These are phyloP conservation scores for Spinacia oleracea DNA, from an alignment of 179 eudicot genomes.

Conservation along the genomic window DNA sequence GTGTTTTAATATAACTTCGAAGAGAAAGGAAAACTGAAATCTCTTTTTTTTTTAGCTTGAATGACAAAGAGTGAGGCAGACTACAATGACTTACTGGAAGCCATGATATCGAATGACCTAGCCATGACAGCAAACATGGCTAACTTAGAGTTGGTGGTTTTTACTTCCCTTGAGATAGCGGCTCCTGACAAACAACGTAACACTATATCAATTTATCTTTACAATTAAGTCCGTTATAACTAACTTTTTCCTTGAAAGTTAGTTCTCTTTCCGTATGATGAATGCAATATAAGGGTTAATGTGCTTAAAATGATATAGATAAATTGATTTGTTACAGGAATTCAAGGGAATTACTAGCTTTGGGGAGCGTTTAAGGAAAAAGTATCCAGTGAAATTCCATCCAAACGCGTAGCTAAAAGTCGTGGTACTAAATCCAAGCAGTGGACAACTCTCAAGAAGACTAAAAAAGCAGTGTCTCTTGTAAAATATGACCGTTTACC, in stretches of 20 bases:
- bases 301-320: neutral
- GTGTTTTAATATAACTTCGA: neutral
- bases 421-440: conserved; percentile 3
- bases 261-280: neutral
- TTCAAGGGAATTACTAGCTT: conserved; percentile 22
- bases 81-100: conserved; percentile 21
- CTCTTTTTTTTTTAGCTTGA: neutral
- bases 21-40: neutral
- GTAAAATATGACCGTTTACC: neutral
- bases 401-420: neutral
- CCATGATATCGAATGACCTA: conserved; percentile 25
- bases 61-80: conserved; percentile 19
- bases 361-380: conserved; percentile 24
- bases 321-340: conserved; percentile 11
- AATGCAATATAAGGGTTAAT: neutral
- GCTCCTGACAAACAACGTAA: conserved; percentile 3
- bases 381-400: neutral
- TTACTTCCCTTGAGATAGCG: conserved; percentile 22
- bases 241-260: neutral
- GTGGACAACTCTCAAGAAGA: neutral
- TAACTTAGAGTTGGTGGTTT: conserved; percentile 13
- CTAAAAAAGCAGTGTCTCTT: neutral
- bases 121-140: conserved; percentile 22
- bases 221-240: neutral
- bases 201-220: neutral